Evolutionary conservation across 495 filamentous ascomycete genomes (phyloP), one percentile per base, ranked within the genome.

Genomic region (Penicillium daleae): DNA sequence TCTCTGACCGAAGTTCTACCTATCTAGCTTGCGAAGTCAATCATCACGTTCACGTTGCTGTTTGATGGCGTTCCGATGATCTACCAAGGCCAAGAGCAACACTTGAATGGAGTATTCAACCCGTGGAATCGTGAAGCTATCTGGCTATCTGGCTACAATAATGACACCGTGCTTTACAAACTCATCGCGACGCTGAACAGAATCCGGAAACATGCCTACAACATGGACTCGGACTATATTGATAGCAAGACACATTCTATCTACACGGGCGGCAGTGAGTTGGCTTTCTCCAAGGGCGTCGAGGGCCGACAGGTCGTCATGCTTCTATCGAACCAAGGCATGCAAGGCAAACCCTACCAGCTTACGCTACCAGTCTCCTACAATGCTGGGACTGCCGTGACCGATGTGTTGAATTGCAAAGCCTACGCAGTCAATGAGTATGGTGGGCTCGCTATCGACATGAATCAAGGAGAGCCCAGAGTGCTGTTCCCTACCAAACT

Each of bases 11-110:
- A 39, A 17, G 2, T 17, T 6, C 37, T 55, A 24, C 21, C 42
- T 42, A 42, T 29, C 3, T 71, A 86, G 37, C 79, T 89, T 21
- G 79, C 85, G 15, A 86, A 85, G 70, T 89, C 92, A 67, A 83
- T 87, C 3, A 80, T 94, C 42, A 85, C 89, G 0, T 91, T 88
- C 64, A 90, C 85, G 19, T 81, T 94, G 27, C 83, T 94, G 35
- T 82, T 80, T 32, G 90, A 91, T 57, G 86, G 86, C 31, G 81
- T 88, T 27, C 86, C 87, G 0, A 85, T 88, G 69, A 79, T 81
- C 54, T 90, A 89, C 65, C 76, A 83, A 63, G 91, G 91, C 19
- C 89, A 92, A 70, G 91, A 93, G 71, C 90, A 94, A 60, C 84
- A 86, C 54, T 88, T 87, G 69, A 67, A 73, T 6, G 89, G 90